These are phyloP conservation scores for Begonia loranthoides DNA, from an alignment of 306 rosid species.

Conservation along the genomic window DNA sequence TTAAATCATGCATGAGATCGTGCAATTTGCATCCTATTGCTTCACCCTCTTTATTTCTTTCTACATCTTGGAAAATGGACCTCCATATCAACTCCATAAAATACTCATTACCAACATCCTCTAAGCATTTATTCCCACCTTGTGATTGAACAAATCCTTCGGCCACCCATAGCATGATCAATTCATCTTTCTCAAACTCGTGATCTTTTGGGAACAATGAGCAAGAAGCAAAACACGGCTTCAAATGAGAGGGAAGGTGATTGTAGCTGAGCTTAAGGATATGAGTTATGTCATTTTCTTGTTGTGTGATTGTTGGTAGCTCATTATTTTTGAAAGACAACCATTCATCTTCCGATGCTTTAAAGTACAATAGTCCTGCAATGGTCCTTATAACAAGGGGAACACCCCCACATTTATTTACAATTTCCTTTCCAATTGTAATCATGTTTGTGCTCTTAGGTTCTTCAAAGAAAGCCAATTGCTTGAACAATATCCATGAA, in stretches of 20 bases:
- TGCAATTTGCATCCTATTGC: slow-evolving; percentile 11
- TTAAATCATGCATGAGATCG: slow-evolving; percentile 24
- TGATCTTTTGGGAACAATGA: slow-evolving; percentile 24
- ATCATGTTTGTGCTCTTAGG: background rate
- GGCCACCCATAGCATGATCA: slow-evolving; percentile 26
- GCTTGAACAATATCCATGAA: background rate
- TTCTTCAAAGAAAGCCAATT: background rate
- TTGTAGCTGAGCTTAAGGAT: slow-evolving; percentile 11
- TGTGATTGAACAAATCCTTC: slow-evolving; percentile 24
- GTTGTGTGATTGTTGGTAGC: slow-evolving; percentile 9
- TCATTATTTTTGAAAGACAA: slow-evolving; percentile 15
- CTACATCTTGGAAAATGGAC: slow-evolving; percentile 20
- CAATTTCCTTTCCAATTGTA: background rate
- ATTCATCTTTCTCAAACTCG: slow-evolving; percentile 1
- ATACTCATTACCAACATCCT: slow-evolving; percentile 27
- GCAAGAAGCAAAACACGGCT: slow-evolving; percentile 26
- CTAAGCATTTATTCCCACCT: slow-evolving; percentile 8
- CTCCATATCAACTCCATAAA: slow-evolving; percentile 14
- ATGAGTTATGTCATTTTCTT: slow-evolving; percentile 11
- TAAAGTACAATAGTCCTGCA: slow-evolving; percentile 6
- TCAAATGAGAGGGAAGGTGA: slow-evolving; percentile 21
- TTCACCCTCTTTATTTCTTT: background rate
- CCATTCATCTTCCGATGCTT: slow-evolving; percentile 19
- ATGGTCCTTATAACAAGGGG: slow-evolving; percentile 1
- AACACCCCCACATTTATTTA: background rate